Evolutionary conservation across 306 rosid genomes (phyloP).

Genomic region (Gleditsia sinensis): DNA sequence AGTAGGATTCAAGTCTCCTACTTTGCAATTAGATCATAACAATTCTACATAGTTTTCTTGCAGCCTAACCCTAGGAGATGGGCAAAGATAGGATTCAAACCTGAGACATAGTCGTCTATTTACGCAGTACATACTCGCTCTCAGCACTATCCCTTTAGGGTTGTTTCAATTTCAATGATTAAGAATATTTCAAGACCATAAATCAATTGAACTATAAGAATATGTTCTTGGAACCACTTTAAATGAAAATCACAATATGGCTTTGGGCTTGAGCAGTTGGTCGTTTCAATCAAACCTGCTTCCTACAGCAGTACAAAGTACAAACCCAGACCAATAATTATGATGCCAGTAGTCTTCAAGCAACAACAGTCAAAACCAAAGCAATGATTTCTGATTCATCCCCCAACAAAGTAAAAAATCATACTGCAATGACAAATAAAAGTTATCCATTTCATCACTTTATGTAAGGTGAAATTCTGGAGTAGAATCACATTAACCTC

Average conservation of each 20-base stretch:
- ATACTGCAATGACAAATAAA: not conserved
- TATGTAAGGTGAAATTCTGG: not conserved
- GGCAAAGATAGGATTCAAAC: no score
- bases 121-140: no score
- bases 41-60: no score
- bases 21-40: no score
- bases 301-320: not conserved
- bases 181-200: not conserved
- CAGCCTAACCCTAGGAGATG: no score
- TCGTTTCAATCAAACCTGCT: not conserved
- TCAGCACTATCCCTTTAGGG: no score
- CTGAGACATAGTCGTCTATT: no score
- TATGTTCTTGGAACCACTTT: not conserved
- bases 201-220: not conserved
- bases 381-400: not conserved
- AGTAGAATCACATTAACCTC: not conserved
- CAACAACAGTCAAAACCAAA: not conserved
- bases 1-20: no score
- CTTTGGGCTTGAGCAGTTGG: not conserved
- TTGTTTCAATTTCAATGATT: no score
- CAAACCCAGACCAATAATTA: not conserved
- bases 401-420: not conserved
- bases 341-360: not conserved
- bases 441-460: not conserved
- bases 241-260: not conserved